These are phyloP conservation scores for Dactylella cylindrospora DNA, from an alignment of 2,329 filamentous ascomycete genomes.

Conservation along the genomic window DNA sequence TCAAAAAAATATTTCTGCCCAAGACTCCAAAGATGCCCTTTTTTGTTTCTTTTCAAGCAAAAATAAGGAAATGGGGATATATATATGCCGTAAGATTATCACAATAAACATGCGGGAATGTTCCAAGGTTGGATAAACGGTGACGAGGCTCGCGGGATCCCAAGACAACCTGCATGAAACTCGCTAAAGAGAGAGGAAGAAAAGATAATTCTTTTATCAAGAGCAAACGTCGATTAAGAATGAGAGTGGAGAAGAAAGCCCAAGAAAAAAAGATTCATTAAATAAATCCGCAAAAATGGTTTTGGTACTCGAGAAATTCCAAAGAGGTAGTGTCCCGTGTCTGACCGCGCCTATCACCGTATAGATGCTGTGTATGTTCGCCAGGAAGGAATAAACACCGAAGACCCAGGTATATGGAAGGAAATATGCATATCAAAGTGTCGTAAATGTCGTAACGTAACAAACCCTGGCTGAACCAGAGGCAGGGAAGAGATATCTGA, in stretches of 20 bases:
- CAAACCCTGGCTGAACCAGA: conserved; percentile 22
- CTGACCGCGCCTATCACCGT: conserved; percentile 38
- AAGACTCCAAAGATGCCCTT: conserved; percentile 43
- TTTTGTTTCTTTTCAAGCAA: conserved; percentile 17
- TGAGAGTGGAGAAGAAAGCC: conserved; percentile 10
- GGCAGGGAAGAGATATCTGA: conserved; percentile 32
- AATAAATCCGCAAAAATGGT: conserved; percentile 51
- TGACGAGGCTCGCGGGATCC: no score
- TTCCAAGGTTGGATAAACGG: no score
- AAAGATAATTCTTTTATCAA: no score
- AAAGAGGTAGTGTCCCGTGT: conserved; percentile 6
- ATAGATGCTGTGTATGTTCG: conserved; percentile 51
- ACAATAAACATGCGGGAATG: no score
- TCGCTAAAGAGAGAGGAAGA: no score
- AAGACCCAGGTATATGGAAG: conserved; percentile 42
- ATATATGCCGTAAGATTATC: no score
- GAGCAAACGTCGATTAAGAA: conserved; percentile 32
- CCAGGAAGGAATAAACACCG: conserved; percentile 44
- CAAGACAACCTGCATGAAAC: no score
- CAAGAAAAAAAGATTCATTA: conserved; percentile 38
- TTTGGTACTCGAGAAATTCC: not conserved
- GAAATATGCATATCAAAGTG: conserved; percentile 31
- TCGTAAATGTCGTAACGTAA: conserved; percentile 43
- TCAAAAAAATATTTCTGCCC: conserved; percentile 37
- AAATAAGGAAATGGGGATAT: conserved; percentile 9